Conservation (phyloP, 345 rosid genomes). For the Salix suchowensis region DNA sequence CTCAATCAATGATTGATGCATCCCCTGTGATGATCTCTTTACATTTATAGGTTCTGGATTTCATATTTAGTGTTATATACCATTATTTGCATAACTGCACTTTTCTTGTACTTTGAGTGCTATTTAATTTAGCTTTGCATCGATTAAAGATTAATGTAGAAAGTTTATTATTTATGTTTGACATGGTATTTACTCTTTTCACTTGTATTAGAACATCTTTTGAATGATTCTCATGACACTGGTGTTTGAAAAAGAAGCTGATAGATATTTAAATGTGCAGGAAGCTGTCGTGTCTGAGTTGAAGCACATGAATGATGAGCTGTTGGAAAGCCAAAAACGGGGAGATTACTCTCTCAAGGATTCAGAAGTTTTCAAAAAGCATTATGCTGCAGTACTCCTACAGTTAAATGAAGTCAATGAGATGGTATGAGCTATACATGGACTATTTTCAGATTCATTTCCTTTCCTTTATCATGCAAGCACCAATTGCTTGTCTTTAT, state of each 20-base stretch:
- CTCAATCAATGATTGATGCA: not conserved
- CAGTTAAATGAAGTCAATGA: constrained; percentile 71
- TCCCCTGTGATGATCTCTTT: not conserved
- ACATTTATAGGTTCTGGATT: not conserved
- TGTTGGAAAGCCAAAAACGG: constrained; percentile 55
- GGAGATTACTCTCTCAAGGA: constrained; percentile 50
- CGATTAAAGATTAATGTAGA: not conserved
- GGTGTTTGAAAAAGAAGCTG: not conserved
- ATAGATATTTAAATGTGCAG: constrained; percentile 38
- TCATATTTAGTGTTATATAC: not conserved
- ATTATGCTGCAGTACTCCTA: constrained; percentile 69
- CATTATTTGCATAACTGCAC: not conserved
- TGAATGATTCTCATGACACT: not conserved
- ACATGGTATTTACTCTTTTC: not conserved
- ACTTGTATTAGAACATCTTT: not conserved
- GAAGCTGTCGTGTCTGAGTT: constrained; percentile 69
- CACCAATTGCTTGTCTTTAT: not conserved
- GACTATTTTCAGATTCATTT: constrained; percentile 12
- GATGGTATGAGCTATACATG: constrained; percentile 19
- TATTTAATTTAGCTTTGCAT: not conserved
- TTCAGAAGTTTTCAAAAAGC: constrained; percentile 67
- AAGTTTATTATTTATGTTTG: not conserved
- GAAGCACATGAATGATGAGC: constrained; percentile 61
- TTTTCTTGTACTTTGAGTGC: not conserved
- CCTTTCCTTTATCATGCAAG: constrained; percentile 5